Evolutionary conservation across 805 yeast genomes (phyloP).

Genomic region (Brettanomyces nanus): DNA sequence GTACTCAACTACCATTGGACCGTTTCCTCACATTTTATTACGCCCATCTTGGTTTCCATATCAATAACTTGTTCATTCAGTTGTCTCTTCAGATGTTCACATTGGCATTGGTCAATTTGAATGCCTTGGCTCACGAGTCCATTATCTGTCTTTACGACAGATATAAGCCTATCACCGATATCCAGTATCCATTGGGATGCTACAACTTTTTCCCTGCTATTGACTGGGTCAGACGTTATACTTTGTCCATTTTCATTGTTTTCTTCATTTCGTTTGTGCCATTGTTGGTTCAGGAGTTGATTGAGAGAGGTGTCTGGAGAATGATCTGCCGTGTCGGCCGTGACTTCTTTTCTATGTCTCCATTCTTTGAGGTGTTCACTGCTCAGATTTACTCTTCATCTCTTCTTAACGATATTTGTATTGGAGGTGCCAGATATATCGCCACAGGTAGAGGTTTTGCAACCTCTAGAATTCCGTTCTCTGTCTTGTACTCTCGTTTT

Average conservation of each 20-base stretch:
- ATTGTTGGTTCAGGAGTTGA: constrained; percentile 67
- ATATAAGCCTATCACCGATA: constrained; percentile 60
- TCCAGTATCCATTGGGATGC: constrained; percentile 61
- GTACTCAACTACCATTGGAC: constrained; percentile 73
- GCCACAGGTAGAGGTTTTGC: constrained; percentile 86
- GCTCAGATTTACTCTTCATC: constrained; percentile 74
- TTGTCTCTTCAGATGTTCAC: constrained; percentile 66
- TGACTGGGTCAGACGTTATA: constrained; percentile 77
- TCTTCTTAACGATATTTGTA: constrained; percentile 58
- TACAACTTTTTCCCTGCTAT: constrained; percentile 65
- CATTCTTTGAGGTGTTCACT: constrained; percentile 76
- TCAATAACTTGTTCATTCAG: constrained; percentile 72
- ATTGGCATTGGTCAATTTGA: constrained; percentile 62
- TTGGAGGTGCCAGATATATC: constrained; percentile 84
- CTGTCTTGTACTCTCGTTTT: constrained; percentile 66
- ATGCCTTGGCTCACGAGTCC: constrained; percentile 65
- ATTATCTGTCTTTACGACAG: constrained; percentile 60
- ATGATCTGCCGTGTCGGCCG: constrained; percentile 61
- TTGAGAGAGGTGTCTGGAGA: constrained; percentile 76
- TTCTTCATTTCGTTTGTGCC: constrained; percentile 78
- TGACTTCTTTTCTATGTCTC: constrained; percentile 65
- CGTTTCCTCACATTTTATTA: constrained; percentile 76
- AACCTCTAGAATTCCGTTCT: constrained; percentile 69
- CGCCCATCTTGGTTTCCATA: constrained; percentile 84
- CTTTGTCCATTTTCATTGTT: constrained; percentile 72